Evolutionary conservation across 768 basidiomycete genomes (phyloP), one percentile per base, ranked within the genome.

Genomic region (Lepiota brunneoincarnata): DNA sequence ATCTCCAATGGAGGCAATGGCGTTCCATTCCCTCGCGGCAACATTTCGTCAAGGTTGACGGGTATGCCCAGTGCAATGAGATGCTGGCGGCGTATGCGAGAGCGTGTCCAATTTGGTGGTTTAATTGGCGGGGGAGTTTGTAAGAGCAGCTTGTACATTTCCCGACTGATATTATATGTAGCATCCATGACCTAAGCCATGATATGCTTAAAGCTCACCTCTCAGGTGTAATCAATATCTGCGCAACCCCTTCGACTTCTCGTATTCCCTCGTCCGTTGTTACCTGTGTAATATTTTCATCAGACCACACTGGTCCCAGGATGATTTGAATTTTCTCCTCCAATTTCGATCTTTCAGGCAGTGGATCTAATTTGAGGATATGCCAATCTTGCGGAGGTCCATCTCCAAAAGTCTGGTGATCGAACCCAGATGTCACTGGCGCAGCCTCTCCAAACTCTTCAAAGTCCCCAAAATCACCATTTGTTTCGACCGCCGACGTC

Each of bases 101-200:
- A 96, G 43, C 93, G 86, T 47, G 86, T 94, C 95, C 95, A 98
- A 62, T 91, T 95, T 49, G 93, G 86, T n/a, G 91, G 87, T 65
- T 88, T 85, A 41, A 82, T 86, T 9, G 86, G 81, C 31, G 90
- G 86, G 2, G 88, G 84, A 1, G 86, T 79, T 58, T 87, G 79
- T 36, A 91, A 66, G 15, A 95, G 77, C 55, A 78, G 74, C 53
- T 83, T 82, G 69, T 93, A 92, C 49, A 93, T 69, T 57, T 87
- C 80, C 44, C 93, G 93, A 68, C 94, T 96, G 59, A 47, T 24
- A 47, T 38, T 45, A 54, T 31, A 31, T 28, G 55, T 61, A 42
- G 63, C 43, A 58, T 61, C 37, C 51, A 51, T 47, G 38, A 37
- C 17, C 15, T 6, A 40, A 35, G 17, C 18, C 2, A 17, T 45